phyloP scores from a whole-genome alignment of 2,329 filamentous ascomycete species.

The Xylaria sp. region DNA sequence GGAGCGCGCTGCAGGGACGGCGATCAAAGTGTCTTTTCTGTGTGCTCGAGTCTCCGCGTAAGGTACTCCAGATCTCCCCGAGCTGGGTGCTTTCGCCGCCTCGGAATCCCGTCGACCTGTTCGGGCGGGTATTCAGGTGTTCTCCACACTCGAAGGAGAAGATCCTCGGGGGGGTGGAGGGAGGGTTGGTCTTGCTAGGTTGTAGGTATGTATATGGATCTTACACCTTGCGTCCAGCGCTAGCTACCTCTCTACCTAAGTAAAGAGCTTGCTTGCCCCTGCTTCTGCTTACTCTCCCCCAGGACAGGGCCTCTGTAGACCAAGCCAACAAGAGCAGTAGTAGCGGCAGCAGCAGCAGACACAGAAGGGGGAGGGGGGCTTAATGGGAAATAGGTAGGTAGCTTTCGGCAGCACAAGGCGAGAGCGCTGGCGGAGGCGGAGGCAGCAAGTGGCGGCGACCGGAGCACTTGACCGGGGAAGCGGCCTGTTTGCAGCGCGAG shows the following conservation, averaged over 20 bases:
- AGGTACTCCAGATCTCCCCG: conserved; percentile 29
- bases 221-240: too few species aligned
- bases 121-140: conserved; percentile 23
- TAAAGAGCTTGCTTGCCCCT: conserved; percentile 6
- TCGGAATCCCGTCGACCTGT: conserved; percentile 27
- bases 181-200: too few species aligned
- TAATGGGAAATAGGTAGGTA: conserved; percentile 1
- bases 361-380: too few species aligned
- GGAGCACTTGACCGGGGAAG: conserved; percentile 16
- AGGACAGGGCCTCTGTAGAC: conserved; percentile 3
- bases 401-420: conserved; percentile 14
- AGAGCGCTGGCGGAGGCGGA: conserved; percentile 14
- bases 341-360: too few species aligned
- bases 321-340: conserved; percentile 17
- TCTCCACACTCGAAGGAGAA: conserved; percentile 24
- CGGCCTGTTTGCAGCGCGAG: conserved; percentile 29
- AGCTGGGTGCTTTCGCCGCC: conserved; percentile 27
- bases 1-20: conserved; percentile 22
- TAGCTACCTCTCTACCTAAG: conserved; percentile 3
- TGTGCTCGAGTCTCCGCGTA: conserved; percentile 22
- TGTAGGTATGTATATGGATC: too few species aligned
- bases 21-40: conserved; percentile 13
- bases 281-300: too few species aligned
- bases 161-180: conserved; percentile 21
- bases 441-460: conserved; percentile 17